Base-by-base conservation (phyloP, 2,329 filamentous ascomycete genomes). In the Cladosporium austrohemisphaericum region DNA sequence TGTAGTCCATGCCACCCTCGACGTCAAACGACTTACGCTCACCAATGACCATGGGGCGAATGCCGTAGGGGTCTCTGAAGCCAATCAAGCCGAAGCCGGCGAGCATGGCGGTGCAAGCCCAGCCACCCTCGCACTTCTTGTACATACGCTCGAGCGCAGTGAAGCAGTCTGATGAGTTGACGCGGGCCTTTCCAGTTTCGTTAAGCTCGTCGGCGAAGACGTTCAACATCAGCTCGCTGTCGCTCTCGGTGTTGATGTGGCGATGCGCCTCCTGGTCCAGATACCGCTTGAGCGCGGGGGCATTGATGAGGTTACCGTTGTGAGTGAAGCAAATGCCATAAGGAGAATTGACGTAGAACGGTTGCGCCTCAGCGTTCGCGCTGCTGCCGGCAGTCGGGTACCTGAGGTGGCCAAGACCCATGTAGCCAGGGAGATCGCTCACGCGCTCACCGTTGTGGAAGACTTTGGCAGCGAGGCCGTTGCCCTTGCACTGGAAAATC, bases 351-450 rank as follows among this genome's bases (percentile, higher is more conserved):
- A 93, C 88, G 65, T 93, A 95, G 69, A 96, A 95, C 0, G 91
- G 91, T 69, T 95, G 90, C 9, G 88, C 88, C 70, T 95, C 89
- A 6, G 88, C 84, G 62, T 88, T 92, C 51, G 81, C 81, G 57
- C 85, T 87, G 66, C 84, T 93, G 50, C 91, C 91, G 10, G 87
- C 86, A 6, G 91, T 96, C 9, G 91, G 91, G 69, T 96, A 96
- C 66, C 91, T 78, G 58, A 96, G 70, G 68, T 96, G 91, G 33
- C 81, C 86, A 52, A 95, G 77, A 54, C 88, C 89, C 86, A 93
- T 91, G 69, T 81, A 92, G 26, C 90, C 90, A 10, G 88, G 86
- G 44, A 93, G 77, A 61, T 90, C 83, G 41, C 79, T 73, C 32
- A 91, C 76, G 54, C 86, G 80, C 52, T 81, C 78, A 57, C 88